Percentiles rank a stretch among this genome's conserved stretches.
phyloP scores from a whole-genome alignment of 2,329 filamentous ascomycete genomes.

The Podosphaera leucotricha region DNA sequence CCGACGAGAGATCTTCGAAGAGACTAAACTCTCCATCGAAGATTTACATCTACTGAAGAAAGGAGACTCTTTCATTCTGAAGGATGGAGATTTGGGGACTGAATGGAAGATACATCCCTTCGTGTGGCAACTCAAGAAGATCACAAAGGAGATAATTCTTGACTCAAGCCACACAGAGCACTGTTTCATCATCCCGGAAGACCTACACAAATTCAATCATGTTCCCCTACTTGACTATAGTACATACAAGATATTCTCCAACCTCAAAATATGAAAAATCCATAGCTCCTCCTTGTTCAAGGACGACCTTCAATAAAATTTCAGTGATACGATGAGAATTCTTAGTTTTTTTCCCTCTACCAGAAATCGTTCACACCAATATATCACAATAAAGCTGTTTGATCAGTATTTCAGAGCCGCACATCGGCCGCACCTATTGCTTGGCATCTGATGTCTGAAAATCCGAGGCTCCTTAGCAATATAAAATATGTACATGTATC shows the following conservation, averaged over 20 bases:
- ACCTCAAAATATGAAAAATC: slow-evolving; percentile 15
- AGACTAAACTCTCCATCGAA: slow-evolving; percentile 27
- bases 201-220: slow-evolving; percentile 23
- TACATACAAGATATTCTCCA: slow-evolving; percentile 25
- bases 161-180: slow-evolving; percentile 43
- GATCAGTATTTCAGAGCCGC: no score
- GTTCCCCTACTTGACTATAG: slow-evolving; percentile 35
- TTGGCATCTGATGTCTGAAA: no score
- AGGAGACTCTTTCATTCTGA: slow-evolving; percentile 35
- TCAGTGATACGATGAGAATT: slow-evolving; percentile 8
- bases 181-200: slow-evolving; percentile 25
- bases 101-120: slow-evolving; percentile 42
- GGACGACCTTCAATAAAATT: slow-evolving; percentile 17
- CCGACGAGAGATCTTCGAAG: slow-evolving; percentile 37
- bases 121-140: slow-evolving; percentile 26
- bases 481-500: no score
- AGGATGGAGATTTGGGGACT: slow-evolving; percentile 26
- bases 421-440: no score
- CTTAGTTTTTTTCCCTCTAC: no score
- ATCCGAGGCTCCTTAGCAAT: no score
- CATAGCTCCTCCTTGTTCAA: slow-evolving; percentile 14
- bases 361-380: no score
- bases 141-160: slow-evolving; percentile 22
- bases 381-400: no score
- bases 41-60: slow-evolving; percentile 7